Evolutionary conservation across 805 yeast genomes (phyloP).

Genomic region (Sugiyamaella floridensis): DNA sequence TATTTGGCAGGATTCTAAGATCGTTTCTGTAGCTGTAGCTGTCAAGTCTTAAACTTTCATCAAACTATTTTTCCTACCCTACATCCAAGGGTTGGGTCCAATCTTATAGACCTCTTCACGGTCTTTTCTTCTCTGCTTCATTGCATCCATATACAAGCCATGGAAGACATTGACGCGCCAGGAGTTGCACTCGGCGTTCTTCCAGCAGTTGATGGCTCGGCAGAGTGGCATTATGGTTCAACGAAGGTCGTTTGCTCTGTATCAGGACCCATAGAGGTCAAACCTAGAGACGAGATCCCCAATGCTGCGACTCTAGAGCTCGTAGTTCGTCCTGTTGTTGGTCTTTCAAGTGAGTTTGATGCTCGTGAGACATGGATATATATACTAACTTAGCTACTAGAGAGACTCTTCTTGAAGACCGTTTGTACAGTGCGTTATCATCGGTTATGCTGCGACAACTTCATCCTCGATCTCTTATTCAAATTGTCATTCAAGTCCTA

Average conservation of each 20-base stretch:
- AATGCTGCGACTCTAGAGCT: conserved; percentile 71
- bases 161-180: neutral
- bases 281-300: conserved; percentile 76
- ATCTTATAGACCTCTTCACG: neutral
- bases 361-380: neutral
- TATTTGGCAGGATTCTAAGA: too few relatives aligned
- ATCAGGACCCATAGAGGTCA: conserved; percentile 86
- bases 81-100: too few relatives aligned
- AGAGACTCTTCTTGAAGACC: conserved; percentile 70
- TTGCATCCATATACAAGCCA: neutral
- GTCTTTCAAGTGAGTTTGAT: conserved; percentile 45
- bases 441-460: conserved; percentile 52
- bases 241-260: conserved; percentile 68
- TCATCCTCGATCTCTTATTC: conserved; percentile 76
- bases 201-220: conserved; percentile 74
- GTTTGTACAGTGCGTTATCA: conserved; percentile 53
- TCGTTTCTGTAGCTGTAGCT: too few relatives aligned
- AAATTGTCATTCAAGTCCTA: conserved; percentile 58
- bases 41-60: too few relatives aligned
- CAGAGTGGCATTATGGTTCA: conserved; percentile 44
- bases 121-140: neutral
- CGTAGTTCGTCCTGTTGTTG: conserved; percentile 68
- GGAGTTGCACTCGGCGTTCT: conserved; percentile 29
- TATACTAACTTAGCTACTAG: conserved; percentile 37
- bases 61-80: too few relatives aligned